A percentile compares a stretch with the other conserved stretches of the same genome.
Conservation (phyloP, 1,284 basidiomycete species). For the Farysia itapuensis region DNA sequence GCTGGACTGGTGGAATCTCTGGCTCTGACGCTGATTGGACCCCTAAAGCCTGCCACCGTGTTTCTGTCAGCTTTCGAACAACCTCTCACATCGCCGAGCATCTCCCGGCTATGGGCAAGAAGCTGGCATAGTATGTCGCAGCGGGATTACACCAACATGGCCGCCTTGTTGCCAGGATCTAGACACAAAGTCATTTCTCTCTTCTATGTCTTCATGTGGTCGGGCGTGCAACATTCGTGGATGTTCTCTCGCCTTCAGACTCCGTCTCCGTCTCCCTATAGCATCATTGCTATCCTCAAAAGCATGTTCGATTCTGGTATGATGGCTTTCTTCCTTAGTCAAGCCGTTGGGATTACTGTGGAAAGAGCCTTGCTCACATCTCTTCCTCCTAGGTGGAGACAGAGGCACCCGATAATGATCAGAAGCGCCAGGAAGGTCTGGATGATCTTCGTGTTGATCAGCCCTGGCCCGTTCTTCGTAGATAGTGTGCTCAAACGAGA, state of each 20-base stretch:
- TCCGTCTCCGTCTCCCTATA: neutral
- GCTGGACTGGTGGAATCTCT: conserved; percentile 8
- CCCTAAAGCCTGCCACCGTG: conserved; percentile 1
- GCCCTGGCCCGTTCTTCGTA: conserved; percentile 14
- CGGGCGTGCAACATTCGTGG: conserved; percentile 26
- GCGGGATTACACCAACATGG: conserved; percentile 21
- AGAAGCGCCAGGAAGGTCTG: conserved; percentile 7
- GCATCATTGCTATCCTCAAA: neutral
- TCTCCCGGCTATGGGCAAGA: conserved; percentile 21
- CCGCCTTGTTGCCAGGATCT: conserved; percentile 4
- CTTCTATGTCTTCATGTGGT: conserved; percentile 31
- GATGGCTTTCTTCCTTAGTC: conserved; percentile 23
- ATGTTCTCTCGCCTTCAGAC: conserved; percentile 17
- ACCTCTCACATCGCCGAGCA: conserved; percentile 8
- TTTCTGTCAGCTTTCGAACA: conserved; percentile 21
- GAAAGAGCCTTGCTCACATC: conserved; percentile 14
- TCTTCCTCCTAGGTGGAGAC: conserved; percentile 4
- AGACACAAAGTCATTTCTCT: conserved; percentile 3
- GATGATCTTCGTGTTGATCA: conserved; percentile 11
- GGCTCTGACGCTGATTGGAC: conserved; percentile 7
- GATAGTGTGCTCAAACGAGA: conserved; percentile 13
- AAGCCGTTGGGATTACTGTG: conserved; percentile 13
- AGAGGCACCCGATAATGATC: conserved; percentile 6
- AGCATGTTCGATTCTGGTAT: conserved; percentile 20
- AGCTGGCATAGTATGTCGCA: conserved; percentile 32